Conservation (phyloP, 768 basidiomycete species). For the Lactarius pseudohatsudake region DNA sequence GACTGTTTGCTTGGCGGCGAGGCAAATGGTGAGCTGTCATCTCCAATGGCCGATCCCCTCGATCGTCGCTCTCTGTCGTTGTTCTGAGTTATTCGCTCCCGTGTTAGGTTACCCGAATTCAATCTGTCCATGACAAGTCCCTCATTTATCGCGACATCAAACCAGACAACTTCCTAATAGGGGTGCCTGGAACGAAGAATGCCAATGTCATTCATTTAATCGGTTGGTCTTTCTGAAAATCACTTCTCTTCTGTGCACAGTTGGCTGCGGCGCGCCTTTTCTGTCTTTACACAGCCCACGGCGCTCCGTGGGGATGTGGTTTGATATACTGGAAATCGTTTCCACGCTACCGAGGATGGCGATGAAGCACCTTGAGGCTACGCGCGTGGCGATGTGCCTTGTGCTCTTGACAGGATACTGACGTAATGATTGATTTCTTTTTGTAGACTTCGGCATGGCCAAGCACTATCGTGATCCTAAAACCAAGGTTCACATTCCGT, state of each 20-base stretch:
- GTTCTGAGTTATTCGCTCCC: constrained; percentile 19
- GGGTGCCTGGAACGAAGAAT: constrained; percentile 86
- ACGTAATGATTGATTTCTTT: constrained; percentile 20
- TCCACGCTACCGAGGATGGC: not conserved
- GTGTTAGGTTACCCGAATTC: constrained; percentile 86
- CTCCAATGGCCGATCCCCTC: constrained; percentile 14
- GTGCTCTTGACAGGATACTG: constrained; percentile 12
- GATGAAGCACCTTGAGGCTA: not conserved
- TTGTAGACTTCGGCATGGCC: constrained; percentile 95
- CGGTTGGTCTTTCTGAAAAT: constrained; percentile 48
- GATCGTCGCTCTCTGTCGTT: constrained; percentile 13
- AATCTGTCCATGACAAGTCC: constrained; percentile 97
- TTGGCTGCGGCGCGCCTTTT: not conserved
- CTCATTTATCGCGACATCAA: constrained; percentile 99
- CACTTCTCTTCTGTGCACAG: not conserved
- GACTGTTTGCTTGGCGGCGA: constrained; percentile 98
- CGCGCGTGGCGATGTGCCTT: constrained; percentile 8
- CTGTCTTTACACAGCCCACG: not conserved
- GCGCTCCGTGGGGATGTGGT: not conserved
- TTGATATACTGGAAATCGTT: not conserved
- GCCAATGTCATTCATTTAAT: constrained; percentile 88
- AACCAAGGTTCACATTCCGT: constrained; percentile 98
- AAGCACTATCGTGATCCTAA: constrained; percentile 99
- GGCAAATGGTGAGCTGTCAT: constrained; percentile 82
- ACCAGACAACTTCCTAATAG: constrained; percentile 98